Evolutionary conservation across 345 rosid genomes (phyloP), one percentile per base, ranked within the genome.

Genomic region (Heritiera fomes): DNA sequence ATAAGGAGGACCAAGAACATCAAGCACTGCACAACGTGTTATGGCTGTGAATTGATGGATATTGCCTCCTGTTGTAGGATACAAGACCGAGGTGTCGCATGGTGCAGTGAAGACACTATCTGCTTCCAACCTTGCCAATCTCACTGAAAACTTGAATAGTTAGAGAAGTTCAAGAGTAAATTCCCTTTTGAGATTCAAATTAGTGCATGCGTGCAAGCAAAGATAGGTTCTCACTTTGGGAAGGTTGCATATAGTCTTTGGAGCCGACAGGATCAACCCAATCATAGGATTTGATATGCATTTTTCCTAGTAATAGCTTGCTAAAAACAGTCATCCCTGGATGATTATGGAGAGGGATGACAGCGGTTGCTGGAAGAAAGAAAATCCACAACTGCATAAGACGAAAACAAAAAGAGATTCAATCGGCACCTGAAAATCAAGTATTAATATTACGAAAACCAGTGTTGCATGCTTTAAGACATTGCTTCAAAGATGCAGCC

Each of bases 321-420:
- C 84, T 89, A 49, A 92, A 89, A 6, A 90, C 97, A 1, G 97
- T 92, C 94, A 92, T 92, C 55, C 71, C 94, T 0, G 97, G 97
- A 83, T 92, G 97, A 53, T 92, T 88, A 78, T 92, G 97, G 49
- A 92, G 89, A 11, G 97, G 97, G 80, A 92, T 92, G 11, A 87
- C 91, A 3, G 83, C 93, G 1, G 66, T 82, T 18, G 89, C 83
- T 43, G 97, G 97, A 14, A 92, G 92, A 75, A 90, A 90, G 85
- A 92, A 90, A 4, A 92, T 61, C 72, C 92, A 89, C 50, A 92
- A 0, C 97, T 92, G 90, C 86, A 45, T 14, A 60, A 59, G 6
- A 45, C n/a, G 47, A 40, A 46, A 20, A 55, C 40, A 12, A 63
- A 12, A 11, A 18, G 17, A 4, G 47, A 77, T 5, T 30, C 74